Evolutionary conservation across 257 asterid genomes (phyloP).

Genomic region (Solanum appendiculatum): DNA sequence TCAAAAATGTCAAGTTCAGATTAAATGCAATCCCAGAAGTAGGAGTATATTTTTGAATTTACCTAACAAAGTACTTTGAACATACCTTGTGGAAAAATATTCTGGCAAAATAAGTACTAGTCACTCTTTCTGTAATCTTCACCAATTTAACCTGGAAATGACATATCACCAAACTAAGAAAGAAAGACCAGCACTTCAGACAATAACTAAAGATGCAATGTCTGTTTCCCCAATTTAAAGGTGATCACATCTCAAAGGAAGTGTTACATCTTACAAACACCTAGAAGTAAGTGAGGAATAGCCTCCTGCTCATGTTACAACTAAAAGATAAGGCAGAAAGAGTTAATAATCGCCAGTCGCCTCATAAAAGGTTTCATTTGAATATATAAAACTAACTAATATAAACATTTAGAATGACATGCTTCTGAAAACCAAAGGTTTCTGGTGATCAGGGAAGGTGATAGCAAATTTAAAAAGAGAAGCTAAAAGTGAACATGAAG

Average conservation of each 20-base stretch:
- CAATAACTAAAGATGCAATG: not conserved
- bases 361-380: not conserved
- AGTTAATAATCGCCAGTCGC: not conserved
- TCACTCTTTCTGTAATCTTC: conserved; percentile 27
- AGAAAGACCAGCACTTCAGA: not conserved
- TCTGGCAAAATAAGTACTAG: conserved; percentile 24
- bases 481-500: not conserved
- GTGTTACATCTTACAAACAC: not conserved
- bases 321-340: not conserved
- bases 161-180: not conserved
- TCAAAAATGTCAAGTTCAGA: not conserved
- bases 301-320: not conserved
- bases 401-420: not conserved
- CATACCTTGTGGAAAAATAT: conserved; percentile 29
- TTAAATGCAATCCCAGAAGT: not conserved
- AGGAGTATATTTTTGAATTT: not conserved
- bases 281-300: not conserved
- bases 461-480: not conserved
- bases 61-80: not conserved
- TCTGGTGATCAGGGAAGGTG: not conserved
- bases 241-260: not conserved
- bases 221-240: not conserved
- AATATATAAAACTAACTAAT: not conserved
- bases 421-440: not conserved
- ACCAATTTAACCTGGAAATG: conserved; percentile 31